These are phyloP conservation scores for Paradendryphiella salina DNA, from an alignment of 2,329 filamentous ascomycete species.

Conservation along the genomic window DNA sequence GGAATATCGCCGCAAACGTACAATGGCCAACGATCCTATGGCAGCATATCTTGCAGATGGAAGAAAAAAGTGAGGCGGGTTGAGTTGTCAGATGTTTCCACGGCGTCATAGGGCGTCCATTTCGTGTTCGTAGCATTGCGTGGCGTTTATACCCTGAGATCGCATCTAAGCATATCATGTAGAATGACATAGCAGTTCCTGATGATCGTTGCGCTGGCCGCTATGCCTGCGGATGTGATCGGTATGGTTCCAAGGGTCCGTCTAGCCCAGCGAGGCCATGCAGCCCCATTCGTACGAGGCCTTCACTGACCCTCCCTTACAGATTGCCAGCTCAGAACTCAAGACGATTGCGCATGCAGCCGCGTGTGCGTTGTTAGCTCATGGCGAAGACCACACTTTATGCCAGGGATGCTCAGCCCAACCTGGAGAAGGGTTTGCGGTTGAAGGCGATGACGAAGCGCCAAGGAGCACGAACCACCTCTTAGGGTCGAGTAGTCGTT, in stretches of 20 bases:
- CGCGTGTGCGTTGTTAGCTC: conserved; percentile 40
- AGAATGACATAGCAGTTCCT: conserved; percentile 42
- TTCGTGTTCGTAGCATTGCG: conserved; percentile 39
- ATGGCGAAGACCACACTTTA: conserved; percentile 25
- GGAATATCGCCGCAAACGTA: conserved; percentile 75
- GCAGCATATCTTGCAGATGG: conserved; percentile 67
- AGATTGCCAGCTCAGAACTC: conserved; percentile 30
- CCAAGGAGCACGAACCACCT: conserved; percentile 26
- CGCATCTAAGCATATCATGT: conserved; percentile 28
- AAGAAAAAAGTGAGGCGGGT: conserved; percentile 69
- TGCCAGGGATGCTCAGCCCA: conserved; percentile 3
- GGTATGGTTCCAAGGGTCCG: conserved; percentile 28
- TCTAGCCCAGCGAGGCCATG: conserved; percentile 8
- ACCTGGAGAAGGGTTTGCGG: conserved; percentile 9
- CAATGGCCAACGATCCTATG: conserved; percentile 82
- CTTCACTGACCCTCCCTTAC: conserved; percentile 22
- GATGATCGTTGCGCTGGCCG: conserved; percentile 42
- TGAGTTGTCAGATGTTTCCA: conserved; percentile 16
- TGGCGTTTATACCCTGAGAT: conserved; percentile 35
- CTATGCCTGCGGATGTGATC: conserved; percentile 30
- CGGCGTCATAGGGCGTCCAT: conserved; percentile 17
- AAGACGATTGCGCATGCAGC: conserved; percentile 39
- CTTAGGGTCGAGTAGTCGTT: conserved; percentile 19
- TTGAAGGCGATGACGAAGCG: conserved; percentile 36
- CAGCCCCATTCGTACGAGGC: conserved; percentile 23